Evolutionary conservation across 2,329 filamentous ascomycete species (phyloP).

Genomic region (Phyllosticta citrichinensis): DNA sequence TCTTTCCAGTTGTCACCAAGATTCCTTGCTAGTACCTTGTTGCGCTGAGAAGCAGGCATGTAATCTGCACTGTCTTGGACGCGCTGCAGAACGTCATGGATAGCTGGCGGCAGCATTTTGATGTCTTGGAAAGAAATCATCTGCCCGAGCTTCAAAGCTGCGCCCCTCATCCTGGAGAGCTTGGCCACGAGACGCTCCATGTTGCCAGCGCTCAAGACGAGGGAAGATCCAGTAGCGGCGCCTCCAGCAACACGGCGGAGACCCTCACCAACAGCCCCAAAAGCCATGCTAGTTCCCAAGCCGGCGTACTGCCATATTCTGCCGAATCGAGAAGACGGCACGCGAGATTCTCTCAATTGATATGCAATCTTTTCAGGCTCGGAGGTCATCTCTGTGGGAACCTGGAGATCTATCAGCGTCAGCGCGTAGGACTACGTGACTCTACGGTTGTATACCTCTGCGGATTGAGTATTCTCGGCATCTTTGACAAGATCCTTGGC

Average conservation of each 20-base stretch:
- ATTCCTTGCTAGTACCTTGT: constrained; percentile 70
- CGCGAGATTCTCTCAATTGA: constrained; percentile 74
- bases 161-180: constrained; percentile 90
- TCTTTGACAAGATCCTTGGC: constrained; percentile 39
- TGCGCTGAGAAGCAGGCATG: constrained; percentile 89
- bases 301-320: constrained; percentile 92
- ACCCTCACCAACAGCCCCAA: constrained; percentile 79
- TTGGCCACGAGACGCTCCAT: constrained; percentile 90
- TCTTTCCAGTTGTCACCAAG: constrained; percentile 77
- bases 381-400: constrained; percentile 18
- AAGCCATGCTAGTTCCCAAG: constrained; percentile 87
- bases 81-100: constrained; percentile 82
- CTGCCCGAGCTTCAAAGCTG: constrained; percentile 92
- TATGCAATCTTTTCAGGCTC: constrained; percentile 39
- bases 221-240: constrained; percentile 51
- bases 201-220: constrained; percentile 80
- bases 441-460: constrained; percentile 17
- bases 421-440: constrained; percentile 19
- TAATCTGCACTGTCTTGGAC: constrained; percentile 97
- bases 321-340: constrained; percentile 78
- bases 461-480: constrained; percentile 20
- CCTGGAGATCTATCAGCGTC: constrained; percentile 38
- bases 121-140: constrained; percentile 98
- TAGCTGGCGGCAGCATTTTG: constrained; percentile 80
- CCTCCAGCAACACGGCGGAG: constrained; percentile 70